Evolutionary conservation across 2,329 filamentous ascomycete species (phyloP), one percentile per base, ranked within the genome.

Genomic region (Periconia sp.): DNA sequence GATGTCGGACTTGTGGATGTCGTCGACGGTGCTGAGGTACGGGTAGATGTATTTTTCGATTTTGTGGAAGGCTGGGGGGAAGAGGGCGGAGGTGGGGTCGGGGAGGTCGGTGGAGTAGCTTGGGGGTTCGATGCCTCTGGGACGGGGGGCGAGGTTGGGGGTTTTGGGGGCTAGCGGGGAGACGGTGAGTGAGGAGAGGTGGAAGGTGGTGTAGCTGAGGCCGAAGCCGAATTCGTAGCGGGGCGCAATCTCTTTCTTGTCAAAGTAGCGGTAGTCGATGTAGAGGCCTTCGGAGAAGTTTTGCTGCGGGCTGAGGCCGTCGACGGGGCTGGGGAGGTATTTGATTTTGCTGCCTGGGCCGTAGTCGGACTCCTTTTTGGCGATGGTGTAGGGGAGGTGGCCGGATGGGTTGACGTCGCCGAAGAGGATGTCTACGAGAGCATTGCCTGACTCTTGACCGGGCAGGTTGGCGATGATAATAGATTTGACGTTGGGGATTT

Each of bases 211-310:
- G 76, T 94, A 96, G 49, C 87, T 90, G 1, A 97, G 81, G 0
- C 92, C 93, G 55, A 86, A 92, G 0, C 93, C 92, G 63, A 97
- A 97, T 45, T 91, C 89, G 68, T 87, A 97, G 1, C 89, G 87
- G 0, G 92, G 92, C 6, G 80, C 79, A 55, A 94, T 87, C 52
- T 81, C 79, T 50, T 87, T 74, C 68, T 88, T 90, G 77, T 96
- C 92, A 62, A 97, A 92, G 72, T 92, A 84, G 13, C 92, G 87
- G 75, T 97, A 96, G 77, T 97, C 93, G 61, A 95, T 86, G 68
- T 92, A 92, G 0, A 96, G 76, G 0, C 91, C 91, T 68, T 96
- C 91, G 1, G 81, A 82, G 69, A 94, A 96, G 59, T 91, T 86
- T 62, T 95, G 90, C 67, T 96, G 91, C 0, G 91, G 90, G 1